A percentile compares a stretch with the other conserved stretches of the same genome.
Conservation (phyloP, 2,329 filamentous ascomycete species). For the Botrytis galanthina region DNA sequence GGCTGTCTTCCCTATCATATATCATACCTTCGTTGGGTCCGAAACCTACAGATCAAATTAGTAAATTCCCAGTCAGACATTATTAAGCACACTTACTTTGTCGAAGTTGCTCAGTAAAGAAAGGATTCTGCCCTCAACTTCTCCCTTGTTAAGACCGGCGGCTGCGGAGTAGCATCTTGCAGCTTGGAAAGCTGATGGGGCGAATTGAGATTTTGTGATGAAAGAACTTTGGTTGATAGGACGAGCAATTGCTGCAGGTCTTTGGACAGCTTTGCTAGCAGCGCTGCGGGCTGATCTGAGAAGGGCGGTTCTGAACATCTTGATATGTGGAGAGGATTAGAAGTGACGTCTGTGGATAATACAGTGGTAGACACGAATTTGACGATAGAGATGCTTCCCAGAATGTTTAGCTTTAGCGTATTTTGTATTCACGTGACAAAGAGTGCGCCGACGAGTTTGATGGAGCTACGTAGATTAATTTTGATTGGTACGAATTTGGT, state of each 20-base stretch:
- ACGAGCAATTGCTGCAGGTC: conserved; percentile 54
- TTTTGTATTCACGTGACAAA: conserved; percentile 12
- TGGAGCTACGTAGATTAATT: neutral
- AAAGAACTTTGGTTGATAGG: conserved; percentile 57
- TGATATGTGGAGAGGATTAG: conserved; percentile 40
- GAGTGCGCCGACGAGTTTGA: neutral
- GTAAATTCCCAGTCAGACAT: conserved; percentile 20
- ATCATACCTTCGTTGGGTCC: conserved; percentile 59
- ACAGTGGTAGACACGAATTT: conserved; percentile 11
- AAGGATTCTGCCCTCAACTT: conserved; percentile 90
- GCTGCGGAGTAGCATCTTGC: conserved; percentile 85
- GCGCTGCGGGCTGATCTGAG: conserved; percentile 67
- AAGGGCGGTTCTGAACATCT: conserved; percentile 87
- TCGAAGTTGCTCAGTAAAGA: conserved; percentile 94
- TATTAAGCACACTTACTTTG: conserved; percentile 62
- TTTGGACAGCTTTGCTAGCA: conserved; percentile 50
- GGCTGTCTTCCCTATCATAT: neutral
- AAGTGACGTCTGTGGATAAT: conserved; percentile 20
- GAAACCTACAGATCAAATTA: conserved; percentile 56
- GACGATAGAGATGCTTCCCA: conserved; percentile 14
- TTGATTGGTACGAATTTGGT: neutral
- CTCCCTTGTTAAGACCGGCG: conserved; percentile 72
- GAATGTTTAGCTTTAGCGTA: conserved; percentile 26
- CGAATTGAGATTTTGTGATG: conserved; percentile 61
- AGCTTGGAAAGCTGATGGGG: conserved; percentile 64